Evolutionary conservation across 768 basidiomycete species (phyloP), one percentile per base, ranked within the genome.

Genomic region (Mrakia gelida): DNA sequence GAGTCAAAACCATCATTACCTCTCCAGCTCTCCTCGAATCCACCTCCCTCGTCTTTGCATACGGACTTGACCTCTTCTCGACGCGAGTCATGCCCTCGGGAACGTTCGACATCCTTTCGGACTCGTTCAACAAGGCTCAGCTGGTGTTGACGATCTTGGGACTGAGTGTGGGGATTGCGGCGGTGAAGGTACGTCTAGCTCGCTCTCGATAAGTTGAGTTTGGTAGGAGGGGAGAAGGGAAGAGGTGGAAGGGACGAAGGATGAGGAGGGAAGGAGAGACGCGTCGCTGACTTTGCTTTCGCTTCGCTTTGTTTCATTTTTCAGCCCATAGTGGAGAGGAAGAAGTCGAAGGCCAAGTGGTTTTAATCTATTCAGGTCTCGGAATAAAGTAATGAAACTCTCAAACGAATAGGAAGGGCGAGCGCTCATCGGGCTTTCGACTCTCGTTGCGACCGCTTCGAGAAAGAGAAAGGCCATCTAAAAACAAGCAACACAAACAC

Each of bases 51-150:
- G 89, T 98, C 38, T 90, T 98, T 82, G 89, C 90, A 0, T 90
- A 91, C 81, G 95, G 96, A 7, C 87, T 95, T 11, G 96, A 98
- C 85, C 87, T 98, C 80, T 98, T 98, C 88, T 86, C 90, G 38
- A 93, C 93, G 16, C 89, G 94, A 23, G 88, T 93, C 6, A 88
- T 92, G 56, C 94, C 95, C 1, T 95, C 93, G 16, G 90, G 89
- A 59, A 93, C 94, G 28, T 98, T 98, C 81, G 96, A 98, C 82
- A 90, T 97, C 34, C 88, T 98, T 11, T 93, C 89, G 81, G 92
- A 95, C 84, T 90, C 87, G 82, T 98, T 98, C 85, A 98, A 98
- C 86, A 97, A 98, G 86, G 87, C 86, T 0, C 96, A 98, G 84
- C 87, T 98, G 32, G 89, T 95, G 80, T 84, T 94, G 41, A 98